Conservation (phyloP, 2,329 filamentous ascomycete genomes). For the Trichophyton mentagrophytes region DNA sequence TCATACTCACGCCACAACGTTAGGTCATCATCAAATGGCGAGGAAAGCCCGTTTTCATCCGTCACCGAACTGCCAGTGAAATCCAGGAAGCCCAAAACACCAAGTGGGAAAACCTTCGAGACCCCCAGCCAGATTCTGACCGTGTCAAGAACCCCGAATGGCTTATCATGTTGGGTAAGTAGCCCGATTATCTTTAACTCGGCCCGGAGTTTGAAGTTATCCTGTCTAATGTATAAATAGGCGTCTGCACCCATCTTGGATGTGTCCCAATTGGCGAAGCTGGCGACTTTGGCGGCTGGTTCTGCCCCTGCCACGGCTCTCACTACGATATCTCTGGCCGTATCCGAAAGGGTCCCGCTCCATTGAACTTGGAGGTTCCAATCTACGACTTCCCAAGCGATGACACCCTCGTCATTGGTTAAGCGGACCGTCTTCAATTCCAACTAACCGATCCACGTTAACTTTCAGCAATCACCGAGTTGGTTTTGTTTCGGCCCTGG, state of each 20-base stretch:
- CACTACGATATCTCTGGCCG: slow-evolving; percentile 99
- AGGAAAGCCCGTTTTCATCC: slow-evolving; percentile 99
- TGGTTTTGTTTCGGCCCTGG: neutral
- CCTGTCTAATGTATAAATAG: slow-evolving; percentile 31
- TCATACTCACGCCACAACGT: slow-evolving; percentile 9
- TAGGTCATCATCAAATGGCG: slow-evolving; percentile 99
- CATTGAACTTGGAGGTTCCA: slow-evolving; percentile 93
- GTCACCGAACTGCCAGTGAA: slow-evolving; percentile 85
- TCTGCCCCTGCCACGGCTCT: slow-evolving; percentile 99
- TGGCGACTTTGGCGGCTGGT: slow-evolving; percentile 97
- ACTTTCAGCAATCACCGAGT: neutral
- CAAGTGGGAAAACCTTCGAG: slow-evolving; percentile 70
- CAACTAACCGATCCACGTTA: neutral
- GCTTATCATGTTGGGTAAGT: slow-evolving; percentile 90
- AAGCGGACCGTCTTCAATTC: slow-evolving; percentile 29
- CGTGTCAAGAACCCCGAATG: slow-evolving; percentile 98
- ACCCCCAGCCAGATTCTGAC: slow-evolving; percentile 80
- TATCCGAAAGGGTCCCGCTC: slow-evolving; percentile 92
- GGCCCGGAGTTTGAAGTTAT: neutral
- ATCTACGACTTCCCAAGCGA: slow-evolving; percentile 88
- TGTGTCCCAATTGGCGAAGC: slow-evolving; percentile 99
- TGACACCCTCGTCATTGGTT: slow-evolving; percentile 82
- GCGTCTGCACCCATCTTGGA: slow-evolving; percentile 97
- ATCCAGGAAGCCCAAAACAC: slow-evolving; percentile 89
- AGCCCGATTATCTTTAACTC: slow-evolving; percentile 15